Base-by-base conservation (phyloP, 1,284 basidiomycete species). In the Meripilus lineatus region DNA sequence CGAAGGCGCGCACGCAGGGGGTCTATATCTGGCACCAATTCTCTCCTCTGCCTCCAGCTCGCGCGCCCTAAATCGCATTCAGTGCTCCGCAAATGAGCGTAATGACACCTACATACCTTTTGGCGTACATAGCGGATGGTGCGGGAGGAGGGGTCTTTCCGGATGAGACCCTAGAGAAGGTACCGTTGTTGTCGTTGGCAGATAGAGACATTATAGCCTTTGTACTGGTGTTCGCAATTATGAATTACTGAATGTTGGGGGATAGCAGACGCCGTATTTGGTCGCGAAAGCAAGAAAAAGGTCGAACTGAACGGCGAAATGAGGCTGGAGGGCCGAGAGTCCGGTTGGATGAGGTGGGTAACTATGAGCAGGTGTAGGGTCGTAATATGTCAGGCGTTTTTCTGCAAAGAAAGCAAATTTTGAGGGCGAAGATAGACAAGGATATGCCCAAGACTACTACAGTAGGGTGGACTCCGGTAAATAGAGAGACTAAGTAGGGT, bases 121-220 rank as follows among this genome's bases (percentile, higher is more conserved):
- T 90, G 35, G 89, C 88, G 66, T 75, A 92, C 24, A 87, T 89
- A 54, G 89, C 89, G 49, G 89, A 92, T 45, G 89, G 89, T 18
- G 89, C 89, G 41, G 89, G 89, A 49, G 89, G 89, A 48, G 89
- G 89, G 2, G 89, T 90, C 69, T 90, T 90, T 52, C 88, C 88
- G 61, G 84, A 84, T 54, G 85, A 74, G 62, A 75, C 79, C 71
- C 84, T 82, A 58, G 82, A 74, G 77, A 84, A 89, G 65, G 80
- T 74, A 70, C 74, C 72, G 66, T 75, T 80, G 69, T 78, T 83
- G 78, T 86, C 83, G 61, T 75, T 74, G 66, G 86, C 79, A 63
- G 87, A 87, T 75, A 89, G 79, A 73, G 86, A 89, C 86, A 89
- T 89, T 83, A 82, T 81, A 81, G 65, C 69, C 59, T 71, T 71